phyloP scores from a whole-genome alignment of 2,329 filamentous ascomycete genomes.

The Cladosporium sp. region DNA sequence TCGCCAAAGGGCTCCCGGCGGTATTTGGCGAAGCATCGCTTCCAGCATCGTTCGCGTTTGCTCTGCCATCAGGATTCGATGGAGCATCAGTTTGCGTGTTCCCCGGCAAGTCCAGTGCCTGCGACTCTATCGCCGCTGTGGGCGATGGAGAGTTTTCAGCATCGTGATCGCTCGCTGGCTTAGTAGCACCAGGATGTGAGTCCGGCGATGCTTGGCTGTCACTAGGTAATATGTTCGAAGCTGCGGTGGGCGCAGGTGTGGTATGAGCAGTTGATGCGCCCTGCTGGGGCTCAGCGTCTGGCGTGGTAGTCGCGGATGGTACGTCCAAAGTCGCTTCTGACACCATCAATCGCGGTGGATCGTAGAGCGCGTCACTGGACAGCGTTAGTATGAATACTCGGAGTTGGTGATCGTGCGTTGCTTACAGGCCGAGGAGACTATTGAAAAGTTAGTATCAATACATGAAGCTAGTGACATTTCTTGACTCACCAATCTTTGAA shows the following conservation, averaged over 20 bases:
- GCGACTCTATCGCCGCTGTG: not conserved
- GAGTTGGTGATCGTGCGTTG: not conserved
- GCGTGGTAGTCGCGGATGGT: not conserved
- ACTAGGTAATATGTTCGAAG: not conserved
- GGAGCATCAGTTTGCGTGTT: not conserved
- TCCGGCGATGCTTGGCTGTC: not conserved
- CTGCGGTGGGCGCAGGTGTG: constrained; percentile 3
- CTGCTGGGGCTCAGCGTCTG: not conserved
- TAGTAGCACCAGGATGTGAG: not conserved
- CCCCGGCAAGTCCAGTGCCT: not conserved
- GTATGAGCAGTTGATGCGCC: not conserved
- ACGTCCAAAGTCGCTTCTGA: constrained; percentile 1
- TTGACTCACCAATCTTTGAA: constrained; percentile 20
- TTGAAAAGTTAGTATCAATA: not conserved
- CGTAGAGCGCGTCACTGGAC: constrained; percentile 20
- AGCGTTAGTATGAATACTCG: not conserved
- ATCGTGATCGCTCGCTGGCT: not conserved
- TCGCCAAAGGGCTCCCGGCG: not conserved
- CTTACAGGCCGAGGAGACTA: constrained; percentile 1
- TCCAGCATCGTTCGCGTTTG: not conserved
- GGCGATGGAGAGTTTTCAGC: not conserved
- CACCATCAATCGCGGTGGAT: constrained; percentile 21
- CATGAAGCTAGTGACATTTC: not conserved
- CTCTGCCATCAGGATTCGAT: not conserved
- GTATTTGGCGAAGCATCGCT: not conserved